These are phyloP conservation scores for Penicillium argentinense DNA, from an alignment of 495 filamentous ascomycete genomes.

Conservation along the genomic window DNA sequence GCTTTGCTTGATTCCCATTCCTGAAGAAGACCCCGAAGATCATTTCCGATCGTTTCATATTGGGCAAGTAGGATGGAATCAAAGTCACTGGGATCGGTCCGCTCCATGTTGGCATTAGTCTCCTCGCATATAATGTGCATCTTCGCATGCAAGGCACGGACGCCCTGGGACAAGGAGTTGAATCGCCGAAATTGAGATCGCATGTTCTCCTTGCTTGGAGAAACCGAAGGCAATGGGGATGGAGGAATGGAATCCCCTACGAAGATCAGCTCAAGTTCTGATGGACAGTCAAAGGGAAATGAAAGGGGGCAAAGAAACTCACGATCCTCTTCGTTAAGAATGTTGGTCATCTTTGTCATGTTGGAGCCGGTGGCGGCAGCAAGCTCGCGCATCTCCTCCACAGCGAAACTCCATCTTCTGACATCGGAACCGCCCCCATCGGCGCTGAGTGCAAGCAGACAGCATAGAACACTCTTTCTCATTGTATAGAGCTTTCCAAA, in stretches of 20 bases:
- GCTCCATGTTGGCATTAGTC: conserved; percentile 72
- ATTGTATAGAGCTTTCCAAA: conserved; percentile 77
- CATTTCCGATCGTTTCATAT: conserved; percentile 90
- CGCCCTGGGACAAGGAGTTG: conserved; percentile 83
- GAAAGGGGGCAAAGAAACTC: conserved; percentile 42
- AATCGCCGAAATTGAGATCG: conserved; percentile 83
- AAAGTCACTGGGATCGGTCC: conserved; percentile 65
- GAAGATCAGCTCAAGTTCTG: conserved; percentile 23
- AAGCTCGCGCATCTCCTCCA: conserved; percentile 70
- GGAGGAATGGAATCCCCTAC: conserved; percentile 53
- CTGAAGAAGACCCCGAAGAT: conserved; percentile 77
- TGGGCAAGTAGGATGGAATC: conserved; percentile 76
- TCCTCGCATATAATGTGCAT: conserved; percentile 91
- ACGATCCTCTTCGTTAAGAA: conserved; percentile 85
- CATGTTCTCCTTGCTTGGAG: conserved; percentile 74
- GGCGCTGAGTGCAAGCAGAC: conserved; percentile 82
- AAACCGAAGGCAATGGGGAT: conserved; percentile 67
- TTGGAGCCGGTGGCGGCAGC: conserved; percentile 53
- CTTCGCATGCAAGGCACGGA: conserved; percentile 90
- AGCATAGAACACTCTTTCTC: conserved; percentile 81
- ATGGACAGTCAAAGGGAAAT: background rate
- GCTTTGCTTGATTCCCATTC: conserved; percentile 90
- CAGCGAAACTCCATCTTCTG: conserved; percentile 71
- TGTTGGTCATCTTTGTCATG: conserved; percentile 59
- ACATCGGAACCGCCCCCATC: conserved; percentile 80